Percentiles rank a stretch among this genome's conserved stretches.
These are phyloP conservation scores for Diplocarpon rosae DNA, from an alignment of 2,329 filamentous ascomycete genomes.

Conservation along the genomic window DNA sequence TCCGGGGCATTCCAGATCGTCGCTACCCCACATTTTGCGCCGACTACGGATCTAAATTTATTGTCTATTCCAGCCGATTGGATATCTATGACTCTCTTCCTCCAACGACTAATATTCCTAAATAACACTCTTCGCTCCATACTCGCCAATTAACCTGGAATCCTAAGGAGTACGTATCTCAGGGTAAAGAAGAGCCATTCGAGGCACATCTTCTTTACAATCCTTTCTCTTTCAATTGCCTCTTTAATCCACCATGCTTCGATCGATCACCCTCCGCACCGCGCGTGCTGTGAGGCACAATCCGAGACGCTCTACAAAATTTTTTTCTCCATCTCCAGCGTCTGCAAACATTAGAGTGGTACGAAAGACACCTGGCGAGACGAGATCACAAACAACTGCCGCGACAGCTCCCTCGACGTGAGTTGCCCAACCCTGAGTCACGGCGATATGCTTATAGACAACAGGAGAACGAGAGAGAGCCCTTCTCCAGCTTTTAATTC, in stretches of 20 bases:
- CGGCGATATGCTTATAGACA: constrained; percentile 22
- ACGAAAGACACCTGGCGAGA: constrained; percentile 31
- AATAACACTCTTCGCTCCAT: neutral
- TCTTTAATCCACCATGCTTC: constrained; percentile 32
- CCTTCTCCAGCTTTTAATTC: constrained; percentile 54
- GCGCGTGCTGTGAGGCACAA: constrained; percentile 32
- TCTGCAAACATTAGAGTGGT: constrained; percentile 21
- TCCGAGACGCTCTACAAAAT: constrained; percentile 23
- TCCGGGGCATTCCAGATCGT: neutral
- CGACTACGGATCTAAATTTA: neutral
- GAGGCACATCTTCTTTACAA: constrained; percentile 3
- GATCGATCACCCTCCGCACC: constrained; percentile 36
- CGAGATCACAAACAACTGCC: constrained; percentile 40
- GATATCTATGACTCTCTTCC: too few species aligned
- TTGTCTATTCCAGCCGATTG: too few species aligned
- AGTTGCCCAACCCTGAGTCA: constrained; percentile 14
- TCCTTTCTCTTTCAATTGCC: constrained; percentile 1
- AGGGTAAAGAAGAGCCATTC: constrained; percentile 2
- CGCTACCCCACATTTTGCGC: neutral
- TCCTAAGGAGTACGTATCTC: neutral
- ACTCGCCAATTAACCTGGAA: neutral
- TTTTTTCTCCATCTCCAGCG: constrained; percentile 34
- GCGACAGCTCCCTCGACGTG: constrained; percentile 30
- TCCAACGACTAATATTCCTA: too few species aligned
- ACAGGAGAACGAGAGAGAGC: constrained; percentile 43